Percentiles rank a stretch among this genome's conserved stretches.
Conservation (phyloP, 805 yeast genomes). For the Monosporozyma siamensis region DNA sequence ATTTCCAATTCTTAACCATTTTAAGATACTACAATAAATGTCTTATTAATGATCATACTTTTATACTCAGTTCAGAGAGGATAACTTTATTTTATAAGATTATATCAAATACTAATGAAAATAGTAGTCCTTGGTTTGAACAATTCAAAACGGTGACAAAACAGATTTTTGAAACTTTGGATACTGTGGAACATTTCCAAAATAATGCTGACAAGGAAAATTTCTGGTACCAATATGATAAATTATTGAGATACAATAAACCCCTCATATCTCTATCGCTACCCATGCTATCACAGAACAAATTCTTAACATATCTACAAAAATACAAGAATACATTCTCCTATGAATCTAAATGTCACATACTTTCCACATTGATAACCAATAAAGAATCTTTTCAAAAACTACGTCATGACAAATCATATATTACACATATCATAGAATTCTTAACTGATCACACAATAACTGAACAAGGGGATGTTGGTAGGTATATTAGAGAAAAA, state of each 20-base stretch:
- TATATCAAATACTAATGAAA: conserved; percentile 12
- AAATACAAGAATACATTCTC: conserved; percentile 5
- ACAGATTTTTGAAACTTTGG: conserved; percentile 1
- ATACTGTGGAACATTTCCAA: neutral
- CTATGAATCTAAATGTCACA: conserved; percentile 14
- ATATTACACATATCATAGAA: too few relatives aligned
- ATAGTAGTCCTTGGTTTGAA: conserved; percentile 9
- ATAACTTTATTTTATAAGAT: conserved; percentile 16
- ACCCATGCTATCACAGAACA: conserved; percentile 9
- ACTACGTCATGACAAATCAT: too few relatives aligned
- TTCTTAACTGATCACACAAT: conserved; percentile 68
- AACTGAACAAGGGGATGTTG: conserved; percentile 87
- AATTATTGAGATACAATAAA: conserved; percentile 12
- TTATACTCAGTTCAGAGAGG: conserved; percentile 2
- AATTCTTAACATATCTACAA: conserved; percentile 7
- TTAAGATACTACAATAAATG: conserved; percentile 13
- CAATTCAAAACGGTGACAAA: conserved; percentile 4
- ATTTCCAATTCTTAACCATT: conserved; percentile 21
- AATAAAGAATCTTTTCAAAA: neutral
- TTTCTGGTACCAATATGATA: conserved; percentile 13
- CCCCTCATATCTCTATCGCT: conserved; percentile 12
- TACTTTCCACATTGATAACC: conserved; percentile 10
- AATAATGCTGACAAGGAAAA: neutral
- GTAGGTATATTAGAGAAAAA: conserved; percentile 56
- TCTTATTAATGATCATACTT: conserved; percentile 3